Percentiles rank a stretch among this genome's conserved stretches.
These are phyloP conservation scores for Leishmania lainsoni DNA, from an alignment of 208 protist genomes.

Conservation along the genomic window DNA sequence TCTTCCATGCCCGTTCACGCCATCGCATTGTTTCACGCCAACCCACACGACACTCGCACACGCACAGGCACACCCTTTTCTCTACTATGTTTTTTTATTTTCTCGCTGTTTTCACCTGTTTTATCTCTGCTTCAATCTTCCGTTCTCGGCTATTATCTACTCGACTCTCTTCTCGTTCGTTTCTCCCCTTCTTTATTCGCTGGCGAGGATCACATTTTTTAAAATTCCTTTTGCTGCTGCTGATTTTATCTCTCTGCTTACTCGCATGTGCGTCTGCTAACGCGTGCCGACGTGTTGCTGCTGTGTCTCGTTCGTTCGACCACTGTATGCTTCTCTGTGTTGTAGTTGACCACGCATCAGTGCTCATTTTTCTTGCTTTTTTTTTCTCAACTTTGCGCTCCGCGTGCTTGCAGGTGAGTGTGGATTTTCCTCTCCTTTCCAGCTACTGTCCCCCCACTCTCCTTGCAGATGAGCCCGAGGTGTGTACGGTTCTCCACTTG, in stretches of 20 bases:
- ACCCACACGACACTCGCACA: neutral
- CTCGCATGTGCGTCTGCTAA: neutral
- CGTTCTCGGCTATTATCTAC: neutral
- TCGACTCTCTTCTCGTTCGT: neutral
- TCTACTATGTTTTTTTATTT: conserved; percentile 4
- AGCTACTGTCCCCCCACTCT: neutral
- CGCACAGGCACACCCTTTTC: neutral
- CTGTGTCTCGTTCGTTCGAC: neutral
- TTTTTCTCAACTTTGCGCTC: neutral
- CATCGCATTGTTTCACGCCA: neutral
- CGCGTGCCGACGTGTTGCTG: neutral
- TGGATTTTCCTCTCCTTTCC: conserved; percentile 10
- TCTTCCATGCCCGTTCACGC: neutral
- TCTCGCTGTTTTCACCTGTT: conserved; percentile 6
- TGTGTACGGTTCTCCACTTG: neutral
- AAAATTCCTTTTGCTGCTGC: conserved; percentile 4
- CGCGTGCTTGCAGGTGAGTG: conserved; percentile 5
- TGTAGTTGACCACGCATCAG: neutral
- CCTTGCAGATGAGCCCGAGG: too few species aligned
- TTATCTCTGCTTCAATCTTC: conserved; percentile 2
- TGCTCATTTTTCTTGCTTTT: conserved; percentile 9
- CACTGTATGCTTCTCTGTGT: neutral
- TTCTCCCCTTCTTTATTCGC: neutral
- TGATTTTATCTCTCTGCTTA: neutral
- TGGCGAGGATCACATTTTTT: neutral